Percentiles rank a stretch among this genome's conserved stretches.
These are phyloP conservation scores for Quercus bicolor DNA, from an alignment of 306 rosid species.

Conservation along the genomic window DNA sequence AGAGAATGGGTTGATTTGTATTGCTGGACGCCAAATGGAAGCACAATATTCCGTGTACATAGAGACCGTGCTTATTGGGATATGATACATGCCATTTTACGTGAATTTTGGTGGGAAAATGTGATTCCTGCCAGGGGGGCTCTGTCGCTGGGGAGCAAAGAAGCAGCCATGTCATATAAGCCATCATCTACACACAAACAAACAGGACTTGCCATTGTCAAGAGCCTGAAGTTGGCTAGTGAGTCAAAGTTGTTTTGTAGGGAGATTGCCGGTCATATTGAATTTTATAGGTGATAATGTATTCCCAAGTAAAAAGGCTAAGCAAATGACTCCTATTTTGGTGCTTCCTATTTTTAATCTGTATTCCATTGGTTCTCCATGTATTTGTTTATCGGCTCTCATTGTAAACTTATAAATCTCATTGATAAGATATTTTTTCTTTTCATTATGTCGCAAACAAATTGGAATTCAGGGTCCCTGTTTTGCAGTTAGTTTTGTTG, in stretches of 20 bases:
- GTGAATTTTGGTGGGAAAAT: constrained; percentile 97
- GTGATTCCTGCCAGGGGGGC: constrained; percentile 89
- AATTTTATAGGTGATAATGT: constrained; percentile 42
- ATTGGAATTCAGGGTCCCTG: background rate
- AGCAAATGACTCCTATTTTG: constrained; percentile 24
- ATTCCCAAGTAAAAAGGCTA: constrained; percentile 6
- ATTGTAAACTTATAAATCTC: background rate
- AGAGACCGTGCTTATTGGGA: constrained; percentile 75
- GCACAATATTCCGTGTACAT: constrained; percentile 72
- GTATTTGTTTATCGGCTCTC: background rate
- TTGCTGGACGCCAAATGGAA: constrained; percentile 95
- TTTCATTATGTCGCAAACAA: background rate
- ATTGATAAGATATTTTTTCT: background rate
- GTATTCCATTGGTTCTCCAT: background rate
- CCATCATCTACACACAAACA: constrained; percentile 69
- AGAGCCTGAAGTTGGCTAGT: constrained; percentile 70
- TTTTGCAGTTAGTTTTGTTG: background rate
- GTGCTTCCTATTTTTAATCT: constrained; percentile 3
- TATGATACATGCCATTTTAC: constrained; percentile 60
- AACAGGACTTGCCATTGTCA: constrained; percentile 71
- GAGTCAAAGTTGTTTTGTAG: constrained; percentile 70
- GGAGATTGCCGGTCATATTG: constrained; percentile 79
- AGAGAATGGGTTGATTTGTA: constrained; percentile 86
- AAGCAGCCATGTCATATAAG: constrained; percentile 41
- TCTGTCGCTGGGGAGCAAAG: constrained; percentile 51